Base-by-base conservation (phyloP, 1,284 basidiomycete species). In the Leccinum fallax region DNA sequence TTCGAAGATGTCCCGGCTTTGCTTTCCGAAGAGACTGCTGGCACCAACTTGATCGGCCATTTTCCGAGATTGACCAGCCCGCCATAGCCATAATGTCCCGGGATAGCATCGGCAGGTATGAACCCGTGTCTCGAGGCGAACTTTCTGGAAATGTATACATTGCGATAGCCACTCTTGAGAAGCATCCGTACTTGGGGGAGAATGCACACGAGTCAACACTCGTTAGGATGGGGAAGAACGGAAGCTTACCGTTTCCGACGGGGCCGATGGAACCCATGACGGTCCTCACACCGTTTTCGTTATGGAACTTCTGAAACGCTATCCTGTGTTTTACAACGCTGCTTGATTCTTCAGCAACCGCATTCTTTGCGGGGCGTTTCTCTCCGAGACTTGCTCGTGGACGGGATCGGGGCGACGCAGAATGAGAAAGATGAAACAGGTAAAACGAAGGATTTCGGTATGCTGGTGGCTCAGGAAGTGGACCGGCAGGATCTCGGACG, bases 81-180 rank as follows among this genome's bases (percentile, higher is more conserved):
- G 46, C 88, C 83, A 72, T 95, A 96, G 21, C 94, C 95, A 70
- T 95, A 95, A 65, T 88, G 83, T 8, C 93, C 93, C 2, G 88
- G 90, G 1, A 85, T 81, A 54, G 95, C 91, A 67, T 96, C 93
- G 40, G 82, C 81, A 13, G 94, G 93, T 65, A 98, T 93, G 73
- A 99, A 95, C 1, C 91, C 91, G 74, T 98, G 88, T 69, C 88
- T 86, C 65, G 91, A 80, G 0, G 97, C 97, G 74, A 99, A 99
- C 72, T 91, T 90, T 63, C 97, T 86, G 21, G 95, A 97, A 63
- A 99, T 90, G 77, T 99, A 99, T 59, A 98, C 95, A 71, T 97
- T 89, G 28, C 94, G 83, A 77, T 99, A 93, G 5, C 97, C 96
- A n/a, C 86, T 84, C 79, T 95, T 97, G 69, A 98, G 83, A 36